Evolutionary conservation across 2,329 filamentous ascomycete genomes (phyloP).

Genomic region (Zarea fungicola): DNA sequence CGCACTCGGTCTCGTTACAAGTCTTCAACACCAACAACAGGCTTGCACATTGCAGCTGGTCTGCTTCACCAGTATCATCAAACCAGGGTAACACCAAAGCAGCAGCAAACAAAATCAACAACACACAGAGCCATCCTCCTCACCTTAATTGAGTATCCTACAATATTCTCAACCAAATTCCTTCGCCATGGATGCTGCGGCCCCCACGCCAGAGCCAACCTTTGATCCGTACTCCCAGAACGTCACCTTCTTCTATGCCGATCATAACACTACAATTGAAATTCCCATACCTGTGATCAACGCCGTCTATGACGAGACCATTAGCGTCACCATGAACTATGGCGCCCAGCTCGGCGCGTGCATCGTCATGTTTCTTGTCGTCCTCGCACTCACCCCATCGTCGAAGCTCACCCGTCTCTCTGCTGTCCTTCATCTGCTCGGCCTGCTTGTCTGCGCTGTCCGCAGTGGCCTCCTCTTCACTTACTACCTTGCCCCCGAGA

Average conservation of each 20-base stretch:
- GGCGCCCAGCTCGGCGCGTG: constrained; percentile 66
- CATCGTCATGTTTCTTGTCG: constrained; percentile 57
- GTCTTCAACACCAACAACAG: too few species aligned
- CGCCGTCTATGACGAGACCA: constrained; percentile 24
- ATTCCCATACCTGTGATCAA: constrained; percentile 31
- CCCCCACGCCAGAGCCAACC: neutral
- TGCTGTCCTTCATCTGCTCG: constrained; percentile 59
- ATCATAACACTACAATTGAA: constrained; percentile 26
- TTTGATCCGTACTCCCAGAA: constrained; percentile 34
- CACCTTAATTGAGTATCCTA: neutral
- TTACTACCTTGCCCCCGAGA: constrained; percentile 57
- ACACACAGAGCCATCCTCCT: too few species aligned
- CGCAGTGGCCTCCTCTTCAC: constrained; percentile 53
- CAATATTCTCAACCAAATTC: neutral
- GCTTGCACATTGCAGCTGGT: neutral
- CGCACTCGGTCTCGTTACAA: too few species aligned
- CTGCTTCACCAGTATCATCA: too few species aligned
- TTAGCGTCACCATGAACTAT: constrained; percentile 54
- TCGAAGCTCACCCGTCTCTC: constrained; percentile 60
- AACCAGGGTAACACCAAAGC: too few species aligned
- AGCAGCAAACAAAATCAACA: too few species aligned
- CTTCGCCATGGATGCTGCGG: neutral
- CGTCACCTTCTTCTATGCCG: constrained; percentile 28
- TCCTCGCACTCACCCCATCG: constrained; percentile 61
- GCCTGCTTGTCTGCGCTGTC: constrained; percentile 55